Conservation (phyloP, 1,284 basidiomycete species). For the Porodaedalea pini region DNA sequence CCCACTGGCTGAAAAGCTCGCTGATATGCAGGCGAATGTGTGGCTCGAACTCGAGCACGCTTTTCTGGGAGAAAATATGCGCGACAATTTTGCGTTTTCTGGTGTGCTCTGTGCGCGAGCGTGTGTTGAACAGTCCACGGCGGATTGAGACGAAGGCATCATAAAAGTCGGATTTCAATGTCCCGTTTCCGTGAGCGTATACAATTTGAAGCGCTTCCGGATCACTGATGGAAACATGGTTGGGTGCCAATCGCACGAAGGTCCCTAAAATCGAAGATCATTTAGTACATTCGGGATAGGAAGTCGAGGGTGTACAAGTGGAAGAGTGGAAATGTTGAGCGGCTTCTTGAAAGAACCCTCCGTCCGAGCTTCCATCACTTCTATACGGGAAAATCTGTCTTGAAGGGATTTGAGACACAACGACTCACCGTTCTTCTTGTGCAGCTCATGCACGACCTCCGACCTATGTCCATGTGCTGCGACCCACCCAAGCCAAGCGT, state of each 20-base stretch:
- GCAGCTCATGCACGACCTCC: slow-evolving; percentile 71
- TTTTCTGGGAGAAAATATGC: slow-evolving; percentile 85
- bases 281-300: neutral
- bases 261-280: slow-evolving; percentile 44
- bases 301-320: neutral
- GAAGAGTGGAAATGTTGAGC: neutral
- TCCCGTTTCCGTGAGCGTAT: slow-evolving; percentile 77
- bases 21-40: slow-evolving; percentile 63
- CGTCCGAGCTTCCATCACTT: too few relatives aligned
- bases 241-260: slow-evolving; percentile 83
- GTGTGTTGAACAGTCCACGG: slow-evolving; percentile 82
- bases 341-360: neutral
- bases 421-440: slow-evolving; percentile 66
- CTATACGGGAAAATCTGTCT: too few relatives aligned
- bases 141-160: slow-evolving; percentile 75
- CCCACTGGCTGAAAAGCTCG: slow-evolving; percentile 73
- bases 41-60: slow-evolving; percentile 77
- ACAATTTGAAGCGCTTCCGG: slow-evolving; percentile 72
- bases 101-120: slow-evolving; percentile 77
- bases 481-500: slow-evolving; percentile 72
- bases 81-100: slow-evolving; percentile 89
- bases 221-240: slow-evolving; percentile 81
- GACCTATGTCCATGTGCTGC: slow-evolving; percentile 71
- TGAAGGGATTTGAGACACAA: neutral
- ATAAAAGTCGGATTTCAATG: slow-evolving; percentile 78